A percentile compares a stretch with the other conserved stretches of the same genome.
These are phyloP conservation scores for Ceratobasidium sp. DNA, from an alignment of 1,284 basidiomycete species.

Conservation along the genomic window DNA sequence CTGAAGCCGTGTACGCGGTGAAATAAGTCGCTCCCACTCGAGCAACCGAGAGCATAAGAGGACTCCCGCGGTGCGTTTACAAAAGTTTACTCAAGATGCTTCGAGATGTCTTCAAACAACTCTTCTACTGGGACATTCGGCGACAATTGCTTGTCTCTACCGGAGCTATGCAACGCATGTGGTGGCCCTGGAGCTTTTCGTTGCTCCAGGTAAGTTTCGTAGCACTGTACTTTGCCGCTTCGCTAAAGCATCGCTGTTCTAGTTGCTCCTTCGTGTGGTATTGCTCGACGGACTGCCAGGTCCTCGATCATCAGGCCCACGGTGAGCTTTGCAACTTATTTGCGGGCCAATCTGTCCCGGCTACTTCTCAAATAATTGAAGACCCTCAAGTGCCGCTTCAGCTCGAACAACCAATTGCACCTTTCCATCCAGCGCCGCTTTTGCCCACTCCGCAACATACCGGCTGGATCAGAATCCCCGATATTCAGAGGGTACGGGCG, in stretches of 20 bases:
- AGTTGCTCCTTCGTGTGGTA: slow-evolving; percentile 31
- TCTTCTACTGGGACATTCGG: background rate
- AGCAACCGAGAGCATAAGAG: background rate
- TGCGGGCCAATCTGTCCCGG: background rate
- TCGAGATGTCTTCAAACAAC: background rate
- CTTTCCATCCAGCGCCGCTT: background rate
- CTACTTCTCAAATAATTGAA: background rate
- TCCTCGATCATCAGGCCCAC: background rate
- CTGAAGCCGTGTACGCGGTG: no score
- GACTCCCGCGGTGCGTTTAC: background rate
- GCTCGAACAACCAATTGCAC: background rate
- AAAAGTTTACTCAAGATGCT: background rate
- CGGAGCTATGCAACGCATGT: slow-evolving; percentile 15
- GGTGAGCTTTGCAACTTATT: slow-evolving; percentile 10
- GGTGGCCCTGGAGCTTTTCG: background rate
- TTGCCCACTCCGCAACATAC: background rate
- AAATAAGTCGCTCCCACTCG: no score
- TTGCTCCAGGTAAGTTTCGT: slow-evolving; percentile 1
- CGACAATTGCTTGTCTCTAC: background rate
- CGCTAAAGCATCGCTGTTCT: background rate
- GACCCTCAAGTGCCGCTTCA: background rate
- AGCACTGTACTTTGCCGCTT: background rate
- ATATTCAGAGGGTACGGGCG: background rate
- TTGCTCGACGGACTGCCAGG: slow-evolving; percentile 11
- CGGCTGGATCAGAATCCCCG: background rate